phyloP scores from a whole-genome alignment of 129 eudicot species.

The Solidago caesia region DNA sequence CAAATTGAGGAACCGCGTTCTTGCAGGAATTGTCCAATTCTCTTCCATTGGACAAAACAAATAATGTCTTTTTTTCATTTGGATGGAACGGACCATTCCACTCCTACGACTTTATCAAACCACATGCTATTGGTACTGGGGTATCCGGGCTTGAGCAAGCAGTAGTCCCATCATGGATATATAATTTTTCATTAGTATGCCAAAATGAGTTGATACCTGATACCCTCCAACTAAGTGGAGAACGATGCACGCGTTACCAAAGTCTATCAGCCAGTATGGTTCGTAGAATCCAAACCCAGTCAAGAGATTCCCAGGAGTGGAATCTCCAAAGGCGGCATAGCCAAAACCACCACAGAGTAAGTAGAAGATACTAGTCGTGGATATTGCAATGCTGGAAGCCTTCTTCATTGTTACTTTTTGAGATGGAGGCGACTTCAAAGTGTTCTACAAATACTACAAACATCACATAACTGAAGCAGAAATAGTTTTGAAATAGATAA shows the following conservation, averaged over 20 bases:
- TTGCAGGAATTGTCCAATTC: too few relatives aligned
- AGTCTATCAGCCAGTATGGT: conserved; percentile 83
- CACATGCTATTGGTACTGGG: too few relatives aligned
- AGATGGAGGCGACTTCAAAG: conserved; percentile 73
- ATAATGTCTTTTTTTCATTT: too few relatives aligned
- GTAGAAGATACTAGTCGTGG: conserved; percentile 58
- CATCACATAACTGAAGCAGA: background rate
- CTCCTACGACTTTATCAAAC: too few relatives aligned
- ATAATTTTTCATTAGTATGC: too few relatives aligned
- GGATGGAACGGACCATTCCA: too few relatives aligned
- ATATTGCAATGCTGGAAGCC: conserved; percentile 51
- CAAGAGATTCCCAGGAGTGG: conserved; percentile 77
- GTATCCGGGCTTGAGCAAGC: too few relatives aligned
- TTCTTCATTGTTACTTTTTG: conserved; percentile 72
- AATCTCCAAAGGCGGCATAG: conserved; percentile 82
- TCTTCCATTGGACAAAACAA: too few relatives aligned
- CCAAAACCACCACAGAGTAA: conserved; percentile 74
- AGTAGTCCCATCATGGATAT: too few relatives aligned
- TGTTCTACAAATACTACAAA: conserved; percentile 45
- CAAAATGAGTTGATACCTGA: conserved; percentile 46
- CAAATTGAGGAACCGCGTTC: too few relatives aligned
- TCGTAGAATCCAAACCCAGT: conserved; percentile 85
- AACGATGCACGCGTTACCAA: conserved; percentile 70
- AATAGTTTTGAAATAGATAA: background rate
- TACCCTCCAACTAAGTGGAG: conserved; percentile 81